These are phyloP conservation scores for Penicillium dipodomyicola DNA, from an alignment of 495 filamentous ascomycete genomes.

Conservation along the genomic window DNA sequence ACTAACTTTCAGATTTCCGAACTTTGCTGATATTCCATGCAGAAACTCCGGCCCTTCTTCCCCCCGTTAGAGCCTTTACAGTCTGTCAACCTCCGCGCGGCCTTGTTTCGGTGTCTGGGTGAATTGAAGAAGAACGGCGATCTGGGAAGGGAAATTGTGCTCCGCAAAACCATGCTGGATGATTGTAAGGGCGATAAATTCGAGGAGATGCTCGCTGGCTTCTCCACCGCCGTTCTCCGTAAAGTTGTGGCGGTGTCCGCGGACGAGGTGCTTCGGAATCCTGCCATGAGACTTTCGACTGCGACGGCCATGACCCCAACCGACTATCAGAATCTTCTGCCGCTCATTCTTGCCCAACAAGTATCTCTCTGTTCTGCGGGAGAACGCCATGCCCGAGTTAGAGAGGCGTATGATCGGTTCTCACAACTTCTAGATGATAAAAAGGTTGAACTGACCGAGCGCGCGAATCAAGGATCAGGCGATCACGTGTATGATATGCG, in stretches of 20 bases:
- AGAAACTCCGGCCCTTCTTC: conserved; percentile 89
- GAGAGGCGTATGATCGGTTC: conserved; percentile 59
- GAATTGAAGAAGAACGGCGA: conserved; percentile 83
- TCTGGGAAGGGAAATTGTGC: conserved; percentile 68
- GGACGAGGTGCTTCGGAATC: conserved; percentile 32
- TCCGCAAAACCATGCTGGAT: conserved; percentile 88
- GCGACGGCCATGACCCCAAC: conserved; percentile 57
- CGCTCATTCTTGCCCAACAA: conserved; percentile 71
- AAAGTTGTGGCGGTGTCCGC: conserved; percentile 54
- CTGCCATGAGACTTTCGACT: conserved; percentile 59
- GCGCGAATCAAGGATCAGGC: conserved; percentile 20
- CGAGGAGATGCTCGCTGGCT: conserved; percentile 73
- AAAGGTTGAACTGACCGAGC: conserved; percentile 42
- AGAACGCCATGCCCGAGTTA: conserved; percentile 34
- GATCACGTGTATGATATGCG: conserved; percentile 32
- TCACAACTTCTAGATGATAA: conserved; percentile 56
- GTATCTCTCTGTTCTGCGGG: conserved; percentile 55
- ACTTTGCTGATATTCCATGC: conserved; percentile 9
- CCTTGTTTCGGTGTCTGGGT: conserved; percentile 73
- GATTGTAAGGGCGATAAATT: conserved; percentile 83
- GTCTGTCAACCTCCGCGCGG: conserved; percentile 82
- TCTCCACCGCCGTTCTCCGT: conserved; percentile 77
- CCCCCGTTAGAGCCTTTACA: conserved; percentile 79
- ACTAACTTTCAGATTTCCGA: not conserved
- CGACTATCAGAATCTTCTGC: conserved; percentile 59